phyloP scores from a whole-genome alignment of 768 basidiomycete species.

The Tubosaeta brunneosetosa region DNA sequence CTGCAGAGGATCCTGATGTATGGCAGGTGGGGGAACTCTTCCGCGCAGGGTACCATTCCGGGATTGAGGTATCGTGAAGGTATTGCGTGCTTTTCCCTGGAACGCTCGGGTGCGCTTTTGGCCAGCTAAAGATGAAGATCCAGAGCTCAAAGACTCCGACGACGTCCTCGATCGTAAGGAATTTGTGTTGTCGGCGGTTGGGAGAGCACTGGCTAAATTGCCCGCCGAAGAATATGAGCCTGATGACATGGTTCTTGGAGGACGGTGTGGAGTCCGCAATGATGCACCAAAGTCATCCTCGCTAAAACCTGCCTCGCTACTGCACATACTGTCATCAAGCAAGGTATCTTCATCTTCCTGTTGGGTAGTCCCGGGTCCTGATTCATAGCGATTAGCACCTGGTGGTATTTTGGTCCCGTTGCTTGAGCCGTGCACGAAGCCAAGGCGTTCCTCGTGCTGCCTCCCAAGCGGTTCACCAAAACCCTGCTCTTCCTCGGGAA shows the following conservation, averaged over 20 bases:
- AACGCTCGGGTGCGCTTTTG: slow-evolving; percentile 35
- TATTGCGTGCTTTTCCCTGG: slow-evolving; percentile 3
- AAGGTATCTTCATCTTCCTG: slow-evolving; percentile 19
- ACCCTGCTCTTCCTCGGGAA: slow-evolving; percentile 52
- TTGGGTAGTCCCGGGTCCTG: slow-evolving; percentile 1
- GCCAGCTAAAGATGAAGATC: slow-evolving; percentile 35
- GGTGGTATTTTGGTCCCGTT: slow-evolving; percentile 36
- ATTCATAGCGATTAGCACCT: slow-evolving; percentile 37
- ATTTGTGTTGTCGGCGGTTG: slow-evolving; percentile 36
- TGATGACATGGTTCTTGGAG: slow-evolving; percentile 18
- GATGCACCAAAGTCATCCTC: slow-evolving; percentile 65
- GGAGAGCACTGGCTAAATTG: slow-evolving; percentile 32
- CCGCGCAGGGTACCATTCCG: slow-evolving; percentile 28
- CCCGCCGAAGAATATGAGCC: slow-evolving; percentile 23
- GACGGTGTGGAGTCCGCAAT: slow-evolving; percentile 54
- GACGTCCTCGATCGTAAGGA: slow-evolving; percentile 37
- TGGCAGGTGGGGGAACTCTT: slow-evolving; percentile 4
- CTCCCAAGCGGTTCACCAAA: slow-evolving; percentile 69
- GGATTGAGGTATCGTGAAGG: slow-evolving; percentile 6
- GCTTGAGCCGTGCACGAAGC: slow-evolving; percentile 59
- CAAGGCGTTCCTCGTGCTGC: slow-evolving; percentile 56
- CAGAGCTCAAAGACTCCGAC: slow-evolving; percentile 40
- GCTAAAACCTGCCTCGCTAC: slow-evolving; percentile 23
- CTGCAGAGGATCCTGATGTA: slow-evolving; percentile 11
- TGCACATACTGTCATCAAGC: slow-evolving; percentile 23